Conservation (phyloP, 306 rosid genomes). For the Begonia peltatifolia region DNA sequence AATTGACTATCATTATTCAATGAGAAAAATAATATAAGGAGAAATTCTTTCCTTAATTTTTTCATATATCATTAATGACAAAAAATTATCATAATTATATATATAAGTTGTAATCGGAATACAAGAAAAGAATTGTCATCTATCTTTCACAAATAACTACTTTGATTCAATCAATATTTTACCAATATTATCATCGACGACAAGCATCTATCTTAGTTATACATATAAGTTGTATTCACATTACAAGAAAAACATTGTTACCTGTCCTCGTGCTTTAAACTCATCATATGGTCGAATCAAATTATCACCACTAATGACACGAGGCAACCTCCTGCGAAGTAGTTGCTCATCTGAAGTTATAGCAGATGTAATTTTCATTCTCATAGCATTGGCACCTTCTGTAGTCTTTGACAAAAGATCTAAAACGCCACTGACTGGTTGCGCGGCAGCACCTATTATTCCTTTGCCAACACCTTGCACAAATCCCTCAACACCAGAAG, state of each 20-base stretch:
- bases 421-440: constrained; percentile 93
- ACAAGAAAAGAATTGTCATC: too few species aligned
- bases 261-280: constrained; percentile 96
- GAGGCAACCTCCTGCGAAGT: constrained; percentile 86
- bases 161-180: too few species aligned
- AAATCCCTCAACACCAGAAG: constrained; percentile 97
- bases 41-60: too few species aligned
- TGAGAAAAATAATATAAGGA: too few species aligned
- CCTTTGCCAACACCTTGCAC: constrained; percentile 99
- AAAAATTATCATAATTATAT: too few species aligned
- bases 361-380: constrained; percentile 90
- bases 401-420: constrained; percentile 97
- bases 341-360: constrained; percentile 96
- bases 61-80: too few species aligned
- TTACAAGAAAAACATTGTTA: constrained; percentile 9
- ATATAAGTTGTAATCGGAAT: too few species aligned
- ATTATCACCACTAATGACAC: constrained; percentile 89
- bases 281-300: constrained; percentile 70
- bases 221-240: too few species aligned
- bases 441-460: constrained; percentile 96
- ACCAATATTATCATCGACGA: too few species aligned
- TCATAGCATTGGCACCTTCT: constrained; percentile 98
- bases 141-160: too few species aligned
- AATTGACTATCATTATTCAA: too few species aligned
- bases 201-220: too few species aligned